Evolutionary conservation across 2,329 filamentous ascomycete species (phyloP).

Genomic region (Venturia effusa): DNA sequence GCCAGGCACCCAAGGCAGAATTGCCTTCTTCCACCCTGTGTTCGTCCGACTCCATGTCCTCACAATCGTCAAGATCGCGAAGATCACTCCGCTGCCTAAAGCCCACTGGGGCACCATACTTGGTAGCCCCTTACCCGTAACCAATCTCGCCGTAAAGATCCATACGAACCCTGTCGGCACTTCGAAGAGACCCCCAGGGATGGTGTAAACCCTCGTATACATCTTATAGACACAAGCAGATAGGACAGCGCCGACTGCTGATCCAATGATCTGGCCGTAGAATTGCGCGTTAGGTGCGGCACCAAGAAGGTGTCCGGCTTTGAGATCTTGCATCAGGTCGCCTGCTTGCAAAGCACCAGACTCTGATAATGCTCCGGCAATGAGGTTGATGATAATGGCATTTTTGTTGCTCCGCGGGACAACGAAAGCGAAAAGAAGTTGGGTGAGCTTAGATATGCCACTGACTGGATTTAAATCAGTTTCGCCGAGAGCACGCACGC

Average conservation of each 20-base stretch:
- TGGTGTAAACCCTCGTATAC: constrained; percentile 80
- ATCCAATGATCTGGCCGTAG: constrained; percentile 89
- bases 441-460: constrained; percentile 91
- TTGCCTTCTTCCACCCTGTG: constrained; percentile 24
- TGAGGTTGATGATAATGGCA: constrained; percentile 86
- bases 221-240: constrained; percentile 80
- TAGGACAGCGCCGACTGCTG: constrained; percentile 72
- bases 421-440: constrained; percentile 86
- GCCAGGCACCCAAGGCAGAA: constrained; percentile 66
- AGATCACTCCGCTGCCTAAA: constrained; percentile 61
- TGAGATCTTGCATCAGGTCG: constrained; percentile 93
- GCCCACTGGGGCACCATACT: constrained; percentile 75
- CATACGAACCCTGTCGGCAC: constrained; percentile 93
- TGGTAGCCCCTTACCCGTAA: constrained; percentile 82
- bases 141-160: constrained; percentile 90
- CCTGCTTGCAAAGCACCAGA: constrained; percentile 85
- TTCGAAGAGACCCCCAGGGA: constrained; percentile 83
- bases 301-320: constrained; percentile 86
- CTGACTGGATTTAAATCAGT: constrained; percentile 95
- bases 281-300: constrained; percentile 93
- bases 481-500: constrained; percentile 56
- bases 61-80: constrained; percentile 57
- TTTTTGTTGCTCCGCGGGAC: constrained; percentile 67
- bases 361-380: constrained; percentile 81
- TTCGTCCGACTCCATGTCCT: constrained; percentile 38